Percentiles rank a stretch among this genome's conserved stretches.
phyloP scores from a whole-genome alignment of 2,329 filamentous ascomycete species.

The Escovopsis sp. region DNA sequence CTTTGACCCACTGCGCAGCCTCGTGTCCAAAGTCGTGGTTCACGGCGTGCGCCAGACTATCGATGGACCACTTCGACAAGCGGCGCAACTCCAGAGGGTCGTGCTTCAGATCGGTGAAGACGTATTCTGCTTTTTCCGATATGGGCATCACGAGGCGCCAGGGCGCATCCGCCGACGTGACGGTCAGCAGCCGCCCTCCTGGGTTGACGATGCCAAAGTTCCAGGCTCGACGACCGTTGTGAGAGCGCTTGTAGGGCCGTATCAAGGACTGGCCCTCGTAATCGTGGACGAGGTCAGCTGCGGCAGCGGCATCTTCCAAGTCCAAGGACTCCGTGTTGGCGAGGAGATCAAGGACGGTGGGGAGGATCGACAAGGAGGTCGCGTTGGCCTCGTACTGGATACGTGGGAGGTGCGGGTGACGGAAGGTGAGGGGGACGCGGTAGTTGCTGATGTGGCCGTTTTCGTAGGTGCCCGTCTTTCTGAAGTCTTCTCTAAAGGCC shows the following conservation, averaged over 20 bases:
- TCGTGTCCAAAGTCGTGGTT: constrained; percentile 12
- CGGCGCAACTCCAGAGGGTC: constrained; percentile 12
- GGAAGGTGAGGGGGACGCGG: constrained; percentile 18
- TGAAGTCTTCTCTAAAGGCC: constrained; percentile 18
- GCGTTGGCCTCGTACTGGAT: constrained; percentile 16
- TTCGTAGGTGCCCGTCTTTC: constrained; percentile 16
- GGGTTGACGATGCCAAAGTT: constrained; percentile 14
- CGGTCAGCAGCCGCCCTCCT: constrained; percentile 11
- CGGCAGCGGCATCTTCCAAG: constrained; percentile 11
- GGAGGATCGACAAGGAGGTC: constrained; percentile 20
- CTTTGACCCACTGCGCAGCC: constrained; percentile 17
- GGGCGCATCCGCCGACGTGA: constrained; percentile 9
- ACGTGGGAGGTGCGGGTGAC: constrained; percentile 18
- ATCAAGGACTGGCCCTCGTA: constrained; percentile 22
- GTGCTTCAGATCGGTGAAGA: constrained; percentile 14
- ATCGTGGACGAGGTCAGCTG: constrained; percentile 17
- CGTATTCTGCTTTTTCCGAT: constrained; percentile 16
- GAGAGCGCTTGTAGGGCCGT: constrained; percentile 7
- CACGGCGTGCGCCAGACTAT: constrained; percentile 9
- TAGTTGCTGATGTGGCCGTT: constrained; percentile 19
- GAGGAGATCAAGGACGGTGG: constrained; percentile 21
- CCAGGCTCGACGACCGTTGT: constrained; percentile 8
- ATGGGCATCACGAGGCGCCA: constrained; percentile 13
- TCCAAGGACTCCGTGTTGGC: constrained; percentile 18
- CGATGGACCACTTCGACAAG: constrained; percentile 4